These are phyloP conservation scores for Daldinia sp. DNA, from an alignment of 2,329 filamentous ascomycete species.

Conservation along the genomic window DNA sequence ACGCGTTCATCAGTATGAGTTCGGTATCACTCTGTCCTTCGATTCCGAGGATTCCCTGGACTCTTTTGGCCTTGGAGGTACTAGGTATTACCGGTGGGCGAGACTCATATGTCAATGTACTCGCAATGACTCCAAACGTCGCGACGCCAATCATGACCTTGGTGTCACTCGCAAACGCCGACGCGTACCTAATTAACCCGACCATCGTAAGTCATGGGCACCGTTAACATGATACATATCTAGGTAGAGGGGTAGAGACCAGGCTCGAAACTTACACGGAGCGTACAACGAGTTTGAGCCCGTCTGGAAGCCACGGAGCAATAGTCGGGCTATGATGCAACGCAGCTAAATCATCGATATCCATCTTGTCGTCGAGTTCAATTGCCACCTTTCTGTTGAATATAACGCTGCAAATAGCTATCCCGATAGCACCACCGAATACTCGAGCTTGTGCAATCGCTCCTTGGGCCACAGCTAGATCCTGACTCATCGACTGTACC, in stretches of 20 bases:
- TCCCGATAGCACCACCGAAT: constrained; percentile 66
- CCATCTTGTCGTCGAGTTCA: constrained; percentile 50
- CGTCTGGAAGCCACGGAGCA: constrained; percentile 47
- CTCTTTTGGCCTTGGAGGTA: constrained; percentile 40
- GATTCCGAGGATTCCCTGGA: constrained; percentile 33
- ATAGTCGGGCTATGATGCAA: constrained; percentile 57
- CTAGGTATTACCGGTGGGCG: constrained; percentile 48
- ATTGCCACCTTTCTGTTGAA: constrained; percentile 57
- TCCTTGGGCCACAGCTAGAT: constrained; percentile 66
- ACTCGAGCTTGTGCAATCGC: constrained; percentile 67
- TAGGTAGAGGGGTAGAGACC: neutral
- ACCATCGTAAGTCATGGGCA: constrained; percentile 1
- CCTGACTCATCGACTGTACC: constrained; percentile 57
- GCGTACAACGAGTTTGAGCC: constrained; percentile 49
- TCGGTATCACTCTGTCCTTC: constrained; percentile 45
- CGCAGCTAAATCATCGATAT: constrained; percentile 49
- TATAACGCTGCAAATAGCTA: constrained; percentile 66
- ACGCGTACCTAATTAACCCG: constrained; percentile 48
- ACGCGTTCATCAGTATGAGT: constrained; percentile 42
- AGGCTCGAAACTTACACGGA: constrained; percentile 45
- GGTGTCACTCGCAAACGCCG: constrained; percentile 56
- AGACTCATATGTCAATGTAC: constrained; percentile 55
- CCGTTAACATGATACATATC: neutral
- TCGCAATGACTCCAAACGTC: constrained; percentile 54
- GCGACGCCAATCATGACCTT: constrained; percentile 57